These are phyloP conservation scores for Triticum turgidum DNA, from an alignment of 176 grass and related monocot genomes.

Conservation along the genomic window DNA sequence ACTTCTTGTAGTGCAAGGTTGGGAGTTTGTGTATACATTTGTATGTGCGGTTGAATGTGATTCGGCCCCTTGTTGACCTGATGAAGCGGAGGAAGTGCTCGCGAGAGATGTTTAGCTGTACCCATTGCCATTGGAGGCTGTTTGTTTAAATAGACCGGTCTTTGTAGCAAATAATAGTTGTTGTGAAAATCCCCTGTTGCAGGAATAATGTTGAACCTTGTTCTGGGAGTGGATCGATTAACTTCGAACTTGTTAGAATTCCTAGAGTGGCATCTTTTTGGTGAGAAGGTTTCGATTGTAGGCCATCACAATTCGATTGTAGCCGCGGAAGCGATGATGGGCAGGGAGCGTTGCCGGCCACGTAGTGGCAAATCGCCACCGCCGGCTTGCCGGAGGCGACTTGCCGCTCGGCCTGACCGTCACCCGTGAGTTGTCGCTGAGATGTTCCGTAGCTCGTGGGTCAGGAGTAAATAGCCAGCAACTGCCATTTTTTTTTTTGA, in stretches of 20 bases:
- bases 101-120: neutral
- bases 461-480: too few species aligned
- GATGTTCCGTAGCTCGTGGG: too few species aligned
- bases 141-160: neutral
- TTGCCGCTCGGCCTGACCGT: constrained; percentile 3
- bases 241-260: neutral
- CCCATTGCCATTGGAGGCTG: neutral
- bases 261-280: neutral
- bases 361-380: constrained; percentile 53
- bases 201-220: constrained; percentile 13
- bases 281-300: too few species aligned
- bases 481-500: too few species aligned
- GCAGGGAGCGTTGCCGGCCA: constrained; percentile 42
- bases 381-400: neutral
- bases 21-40: neutral
- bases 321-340: constrained; percentile 34
- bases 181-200: neutral
- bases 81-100: neutral
- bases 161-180: neutral
- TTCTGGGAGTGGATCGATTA: neutral
- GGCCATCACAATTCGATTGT: neutral
- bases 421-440: too few species aligned
- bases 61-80: neutral
- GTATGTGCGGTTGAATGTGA: constrained; percentile 1
- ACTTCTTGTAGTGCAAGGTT: constrained; percentile 64